Percentiles rank a stretch among this genome's conserved stretches.
These are phyloP conservation scores for Magnolia officinalis DNA, from an alignment of 164 flowering plant genomes.

Conservation along the genomic window DNA sequence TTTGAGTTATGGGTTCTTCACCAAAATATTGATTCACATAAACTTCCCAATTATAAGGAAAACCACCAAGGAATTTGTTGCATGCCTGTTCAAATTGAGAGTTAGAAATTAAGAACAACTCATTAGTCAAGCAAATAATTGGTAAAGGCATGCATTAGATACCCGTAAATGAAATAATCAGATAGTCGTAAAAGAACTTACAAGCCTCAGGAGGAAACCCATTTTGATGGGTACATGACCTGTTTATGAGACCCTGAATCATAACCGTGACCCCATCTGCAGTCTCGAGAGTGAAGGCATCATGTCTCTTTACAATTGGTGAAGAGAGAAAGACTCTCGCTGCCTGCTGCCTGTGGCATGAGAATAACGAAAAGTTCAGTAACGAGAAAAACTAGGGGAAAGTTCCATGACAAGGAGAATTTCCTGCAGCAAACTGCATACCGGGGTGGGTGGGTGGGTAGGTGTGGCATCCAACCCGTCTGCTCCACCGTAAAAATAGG, in stretches of 20 bases:
- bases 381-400: too few relatives aligned
- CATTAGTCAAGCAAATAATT: background rate
- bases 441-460: too few relatives aligned
- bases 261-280: constrained; percentile 51
- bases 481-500: too few relatives aligned
- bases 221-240: constrained; percentile 39
- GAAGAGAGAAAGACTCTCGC: constrained; percentile 51
- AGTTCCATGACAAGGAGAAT: too few relatives aligned
- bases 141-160: background rate
- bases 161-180: background rate
- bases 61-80: background rate
- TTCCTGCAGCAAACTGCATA: too few relatives aligned
- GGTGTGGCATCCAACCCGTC: too few relatives aligned
- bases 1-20: background rate
- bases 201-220: constrained; percentile 59
- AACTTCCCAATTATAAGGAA: constrained; percentile 10
- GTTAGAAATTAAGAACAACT: background rate
- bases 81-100: background rate
- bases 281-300: constrained; percentile 46
- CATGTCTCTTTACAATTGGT: constrained; percentile 51
- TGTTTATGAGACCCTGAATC: constrained; percentile 45
- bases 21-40: background rate
- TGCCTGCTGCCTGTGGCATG: constrained; percentile 33
- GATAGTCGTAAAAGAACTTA: background rate
- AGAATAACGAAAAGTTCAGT: too few relatives aligned